Base-by-base conservation (phyloP, 2,329 filamentous ascomycete genomes). In the Fusarium pilosicola region DNA sequence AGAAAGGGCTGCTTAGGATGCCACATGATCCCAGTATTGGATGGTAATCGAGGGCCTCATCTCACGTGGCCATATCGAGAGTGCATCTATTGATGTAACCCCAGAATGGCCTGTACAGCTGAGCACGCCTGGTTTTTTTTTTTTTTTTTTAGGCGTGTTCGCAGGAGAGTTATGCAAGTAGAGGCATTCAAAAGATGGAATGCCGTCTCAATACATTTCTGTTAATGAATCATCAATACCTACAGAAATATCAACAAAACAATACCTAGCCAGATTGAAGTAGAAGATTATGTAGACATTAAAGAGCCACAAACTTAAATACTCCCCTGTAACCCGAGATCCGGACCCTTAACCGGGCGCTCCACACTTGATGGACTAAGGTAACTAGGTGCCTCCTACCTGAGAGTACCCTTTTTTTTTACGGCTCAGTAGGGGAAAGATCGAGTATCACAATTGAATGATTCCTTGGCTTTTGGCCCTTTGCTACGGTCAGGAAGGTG, bases 391-490 rank as follows among this genome's bases (percentile, higher is more conserved):
- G 22, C 45, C 18, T 46, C 13, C 20, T 48, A 11, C 20, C 26
- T 30, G n/a, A 13, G 22, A 34, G 30, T 72, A 67, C 46, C 54
- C 46, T 52, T 68, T 68, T 48, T 48, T 54, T 54, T 48, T 10
- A 54, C 14, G 30, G 41, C 41, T 58, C 52, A 64, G 59, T 41
- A 74, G 61, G 69, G 72, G 62, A 65, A 67, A 30, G 57, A 44
- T 68, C 38, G 51, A 71, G 71, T 49, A 74, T 72, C 69, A 63
- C 65, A 66, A 61, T 72, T 61, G 68, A 68, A 68, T 68, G 55
- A 65, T 72, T 61, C 62, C 71, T 74, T 74, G 71, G 67, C 71
- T 48, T 56, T 70, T 48, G 51, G 34, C 65, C 60, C 46, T 57
- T 45, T 69, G 64, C 67, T 73, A 52, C 36, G 58, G 68, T 73